Conservation (phyloP, 257 asterid genomes). For the Plantago ovata region DNA sequence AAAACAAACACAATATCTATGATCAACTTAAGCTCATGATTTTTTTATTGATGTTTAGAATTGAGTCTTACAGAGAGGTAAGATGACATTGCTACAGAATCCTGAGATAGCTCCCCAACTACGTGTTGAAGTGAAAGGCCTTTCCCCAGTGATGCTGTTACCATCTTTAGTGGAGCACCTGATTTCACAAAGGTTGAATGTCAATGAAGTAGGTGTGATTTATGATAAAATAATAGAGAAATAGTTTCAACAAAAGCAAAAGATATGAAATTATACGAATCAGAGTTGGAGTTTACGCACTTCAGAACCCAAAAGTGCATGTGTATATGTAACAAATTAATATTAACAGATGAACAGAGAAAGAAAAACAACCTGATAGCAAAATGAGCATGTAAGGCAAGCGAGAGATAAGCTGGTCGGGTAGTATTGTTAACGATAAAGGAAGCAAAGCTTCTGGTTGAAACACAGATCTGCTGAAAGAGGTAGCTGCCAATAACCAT, state of each 20-base stretch:
- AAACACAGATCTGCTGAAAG: slow-evolving; percentile 44
- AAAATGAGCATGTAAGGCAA: slow-evolving; percentile 43
- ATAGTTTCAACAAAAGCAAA: background rate
- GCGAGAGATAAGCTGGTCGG: slow-evolving; percentile 43
- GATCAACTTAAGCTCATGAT: too few relatives aligned
- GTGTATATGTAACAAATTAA: too few relatives aligned
- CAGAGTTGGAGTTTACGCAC: background rate
- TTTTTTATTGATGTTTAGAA: slow-evolving; percentile 7
- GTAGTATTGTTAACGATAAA: slow-evolving; percentile 36
- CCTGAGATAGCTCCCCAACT: slow-evolving; percentile 43
- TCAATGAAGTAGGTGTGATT: background rate
- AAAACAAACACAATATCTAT: background rate
- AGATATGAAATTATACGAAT: background rate
- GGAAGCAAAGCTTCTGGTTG: slow-evolving; percentile 39
- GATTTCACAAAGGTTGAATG: slow-evolving; percentile 12
- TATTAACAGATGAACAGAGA: slow-evolving; percentile 5
- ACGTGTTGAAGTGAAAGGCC: slow-evolving; percentile 42
- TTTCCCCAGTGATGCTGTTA: slow-evolving; percentile 35
- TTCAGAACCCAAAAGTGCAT: background rate
- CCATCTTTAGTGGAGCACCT: slow-evolving; percentile 60
- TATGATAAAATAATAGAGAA: background rate
- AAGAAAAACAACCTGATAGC: slow-evolving; percentile 43
- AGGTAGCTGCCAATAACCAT: slow-evolving; percentile 51
- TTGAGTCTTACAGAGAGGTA: slow-evolving; percentile 59
- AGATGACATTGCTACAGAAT: slow-evolving; percentile 44